Percentiles rank a stretch among this genome's conserved stretches.
Evolutionary conservation across 306 rosid species (phyloP).

Genomic region (Quercus rubra): DNA sequence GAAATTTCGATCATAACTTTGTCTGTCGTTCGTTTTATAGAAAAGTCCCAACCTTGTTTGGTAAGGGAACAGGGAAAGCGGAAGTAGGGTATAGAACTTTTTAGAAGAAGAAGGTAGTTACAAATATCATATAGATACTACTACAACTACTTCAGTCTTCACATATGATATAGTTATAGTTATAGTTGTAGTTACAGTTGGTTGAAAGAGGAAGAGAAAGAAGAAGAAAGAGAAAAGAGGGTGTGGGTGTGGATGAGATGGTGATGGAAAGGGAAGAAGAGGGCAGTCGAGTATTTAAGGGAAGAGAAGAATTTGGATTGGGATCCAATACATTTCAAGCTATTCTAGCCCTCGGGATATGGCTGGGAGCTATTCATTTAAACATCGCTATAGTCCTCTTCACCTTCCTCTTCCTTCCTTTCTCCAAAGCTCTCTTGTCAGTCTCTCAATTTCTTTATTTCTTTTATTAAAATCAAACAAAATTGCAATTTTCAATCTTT

Average conservation of each 20-base stretch:
- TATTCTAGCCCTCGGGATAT: conserved; percentile 47
- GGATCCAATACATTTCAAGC: conserved; percentile 18
- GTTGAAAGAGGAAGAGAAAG: neutral
- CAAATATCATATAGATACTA: no score
- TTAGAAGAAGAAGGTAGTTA: no score
- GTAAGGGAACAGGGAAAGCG: no score
- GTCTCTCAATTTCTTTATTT: conserved; percentile 6
- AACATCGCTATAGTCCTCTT: conserved; percentile 39
- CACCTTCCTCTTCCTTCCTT: conserved; percentile 55
- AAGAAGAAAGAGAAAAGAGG: neutral
- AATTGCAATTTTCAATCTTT: neutral
- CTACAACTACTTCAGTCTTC: no score
- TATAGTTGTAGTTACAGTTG: neutral
- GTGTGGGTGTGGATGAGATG: neutral
- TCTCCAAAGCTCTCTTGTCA: conserved; percentile 57
- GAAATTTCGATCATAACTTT: no score
- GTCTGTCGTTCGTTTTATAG: no score
- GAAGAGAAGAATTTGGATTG: conserved; percentile 29
- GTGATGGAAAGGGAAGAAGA: neutral
- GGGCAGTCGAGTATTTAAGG: conserved; percentile 29
- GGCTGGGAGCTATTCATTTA: conserved; percentile 81
- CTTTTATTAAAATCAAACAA: neutral
- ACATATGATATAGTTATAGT: neutral
- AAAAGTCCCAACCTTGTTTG: no score
- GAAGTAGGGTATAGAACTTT: no score